Percentiles rank a stretch among this genome's conserved stretches.
Conservation (phyloP, 768 basidiomycete genomes). For the Lactarius deliciosus region DNA sequence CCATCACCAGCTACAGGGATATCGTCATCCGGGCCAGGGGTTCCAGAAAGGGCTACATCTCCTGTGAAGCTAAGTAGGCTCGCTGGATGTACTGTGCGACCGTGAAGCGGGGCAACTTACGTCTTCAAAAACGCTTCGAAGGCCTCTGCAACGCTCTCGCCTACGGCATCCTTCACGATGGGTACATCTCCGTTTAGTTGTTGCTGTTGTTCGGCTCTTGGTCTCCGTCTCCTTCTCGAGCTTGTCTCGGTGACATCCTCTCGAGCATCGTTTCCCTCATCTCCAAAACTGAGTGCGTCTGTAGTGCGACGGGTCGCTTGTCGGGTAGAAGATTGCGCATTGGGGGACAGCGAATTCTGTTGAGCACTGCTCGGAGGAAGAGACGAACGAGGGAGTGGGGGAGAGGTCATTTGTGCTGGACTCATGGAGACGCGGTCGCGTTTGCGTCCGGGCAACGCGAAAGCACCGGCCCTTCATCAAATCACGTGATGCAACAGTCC, state of each 20-base stretch:
- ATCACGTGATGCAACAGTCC: slow-evolving; percentile 16
- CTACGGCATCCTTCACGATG: slow-evolving; percentile 89
- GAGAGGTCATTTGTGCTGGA: slow-evolving; percentile 55
- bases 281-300: slow-evolving; percentile 40
- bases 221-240: slow-evolving; percentile 47
- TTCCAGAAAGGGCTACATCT: slow-evolving; percentile 72
- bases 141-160: slow-evolving; percentile 90
- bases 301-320: slow-evolving; percentile 33
- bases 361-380: slow-evolving; percentile 53
- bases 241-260: slow-evolving; percentile 39
- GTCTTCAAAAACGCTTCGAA: slow-evolving; percentile 91
- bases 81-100: slow-evolving; percentile 15
- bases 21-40: slow-evolving; percentile 74
- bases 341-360: slow-evolving; percentile 40
- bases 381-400: slow-evolving; percentile 52
- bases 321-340: slow-evolving; percentile 34
- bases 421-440: slow-evolving; percentile 45
- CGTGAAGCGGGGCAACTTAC: slow-evolving; percentile 41
- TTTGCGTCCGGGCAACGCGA: slow-evolving; percentile 38
- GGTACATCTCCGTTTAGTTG: slow-evolving; percentile 68
- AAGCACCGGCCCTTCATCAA: slow-evolving; percentile 45
- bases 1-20: slow-evolving; percentile 54
- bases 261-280: slow-evolving; percentile 45
- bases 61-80: slow-evolving; percentile 71
- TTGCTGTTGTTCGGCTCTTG: slow-evolving; percentile 40